phyloP scores from a whole-genome alignment of 108 stramenopile species.

The Cyclostephanos tholiformis region DNA sequence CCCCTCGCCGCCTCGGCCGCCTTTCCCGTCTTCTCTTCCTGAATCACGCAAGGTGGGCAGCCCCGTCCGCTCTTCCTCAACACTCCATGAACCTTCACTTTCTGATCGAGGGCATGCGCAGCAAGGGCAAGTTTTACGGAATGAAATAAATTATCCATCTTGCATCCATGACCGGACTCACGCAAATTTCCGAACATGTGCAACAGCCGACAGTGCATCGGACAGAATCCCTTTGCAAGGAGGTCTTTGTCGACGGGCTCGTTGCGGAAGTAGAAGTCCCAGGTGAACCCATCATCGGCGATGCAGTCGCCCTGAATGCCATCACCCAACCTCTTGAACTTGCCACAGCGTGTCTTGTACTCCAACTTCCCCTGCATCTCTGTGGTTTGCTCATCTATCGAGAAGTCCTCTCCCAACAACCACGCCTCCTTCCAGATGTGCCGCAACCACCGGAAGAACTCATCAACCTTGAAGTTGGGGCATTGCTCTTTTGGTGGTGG shows the following conservation, averaged over 20 bases:
- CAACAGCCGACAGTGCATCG: conserved; percentile 21
- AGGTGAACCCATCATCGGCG: conserved; percentile 28
- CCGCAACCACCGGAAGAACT: conserved; percentile 29
- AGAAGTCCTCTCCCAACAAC: conserved; percentile 20
- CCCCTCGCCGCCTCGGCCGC: conserved; percentile 11
- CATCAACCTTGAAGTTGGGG: conserved; percentile 26
- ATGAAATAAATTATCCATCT: conserved; percentile 27
- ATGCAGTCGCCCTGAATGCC: conserved; percentile 14
- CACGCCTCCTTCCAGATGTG: conserved; percentile 33
- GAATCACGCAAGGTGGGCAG: conserved; percentile 15
- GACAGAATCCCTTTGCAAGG: conserved; percentile 11
- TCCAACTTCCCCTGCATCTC: conserved; percentile 27
- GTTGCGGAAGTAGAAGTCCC: conserved; percentile 24
- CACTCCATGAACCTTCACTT: conserved; percentile 23
- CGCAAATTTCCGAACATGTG: conserved; percentile 25
- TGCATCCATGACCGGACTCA: conserved; percentile 11
- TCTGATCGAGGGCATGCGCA: conserved; percentile 4
- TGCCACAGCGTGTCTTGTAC: conserved; percentile 24
- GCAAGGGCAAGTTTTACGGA: conserved; percentile 18
- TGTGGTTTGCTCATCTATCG: conserved; percentile 23
- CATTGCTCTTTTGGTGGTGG: conserved; percentile 13
- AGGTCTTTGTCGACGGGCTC: conserved; percentile 14
- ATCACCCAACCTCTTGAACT: conserved; percentile 6
- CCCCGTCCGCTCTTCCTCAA: conserved; percentile 19
- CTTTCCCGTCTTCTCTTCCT: conserved; percentile 33